Evolutionary conservation across 176 grass and related monocot genomes (phyloP), one percentile per base, ranked within the genome.

Genomic region (Ampelocalamus luodianensis): DNA sequence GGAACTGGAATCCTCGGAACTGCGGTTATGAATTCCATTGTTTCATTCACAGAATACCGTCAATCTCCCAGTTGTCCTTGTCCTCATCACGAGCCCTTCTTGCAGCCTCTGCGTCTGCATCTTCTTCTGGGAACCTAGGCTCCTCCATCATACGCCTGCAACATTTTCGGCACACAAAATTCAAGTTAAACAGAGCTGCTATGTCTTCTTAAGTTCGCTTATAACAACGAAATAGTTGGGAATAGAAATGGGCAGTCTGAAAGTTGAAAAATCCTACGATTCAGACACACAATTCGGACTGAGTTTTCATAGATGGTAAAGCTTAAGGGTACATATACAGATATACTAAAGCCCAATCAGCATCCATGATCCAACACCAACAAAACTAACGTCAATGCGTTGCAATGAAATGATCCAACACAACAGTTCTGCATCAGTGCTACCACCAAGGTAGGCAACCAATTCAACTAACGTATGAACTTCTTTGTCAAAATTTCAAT

Each of bases 11-110:
- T 37, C 5, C 17, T 63, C 1, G 62, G 27, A 80, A 66, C 14
- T 38, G 23, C 43, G 29, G 65, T 54, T 85, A 78, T 50, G 67
- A 84, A 44, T 44, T 51, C 39, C 44, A 44, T 20, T 48, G 20
- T 76, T 87, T 84, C 61, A 82, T 86, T 94, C 67, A 94, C 49
- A 91, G 89, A 71, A 94, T 54, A 17, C 85, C 92, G 16, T 54
- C 82, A 76, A 91, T 43, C 14, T 91, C 84, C 92, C 92, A 91
- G 87, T 94, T 94, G 81, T 94, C 92, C 2, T 91, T 58, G 23
- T 85, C 74, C 12, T 94, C 92, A 0, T 94, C 92, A 0, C 83
- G 65, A 74, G 66, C 45, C 63, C 48, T 89, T 24, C 76, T 44
- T 2, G 76, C 74, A 36, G 89, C 83, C 29, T 86, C 92, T 14